A percentile compares a stretch with the other conserved stretches of the same genome.
These are phyloP conservation scores for Lodderomyces parapsilosis DNA, from an alignment of 1,139 yeast genomes.

Conservation along the genomic window DNA sequence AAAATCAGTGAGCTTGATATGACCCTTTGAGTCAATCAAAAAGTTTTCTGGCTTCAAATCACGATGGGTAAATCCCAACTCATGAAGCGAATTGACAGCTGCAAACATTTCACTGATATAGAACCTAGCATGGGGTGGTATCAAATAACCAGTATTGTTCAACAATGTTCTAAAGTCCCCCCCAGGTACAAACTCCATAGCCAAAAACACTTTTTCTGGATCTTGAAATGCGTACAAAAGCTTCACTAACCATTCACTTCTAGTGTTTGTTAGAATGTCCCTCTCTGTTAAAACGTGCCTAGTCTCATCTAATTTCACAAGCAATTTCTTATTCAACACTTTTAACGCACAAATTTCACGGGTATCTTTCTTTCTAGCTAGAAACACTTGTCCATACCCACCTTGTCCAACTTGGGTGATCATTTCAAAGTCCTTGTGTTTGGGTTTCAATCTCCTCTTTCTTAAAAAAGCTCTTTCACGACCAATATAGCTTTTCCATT, in stretches of 20 bases:
- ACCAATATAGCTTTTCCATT: slow-evolving; percentile 80
- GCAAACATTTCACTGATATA: slow-evolving; percentile 96
- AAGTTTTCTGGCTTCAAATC: slow-evolving; percentile 98
- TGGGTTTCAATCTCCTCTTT: slow-evolving; percentile 86
- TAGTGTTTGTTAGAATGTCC: slow-evolving; percentile 90
- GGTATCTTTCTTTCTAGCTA: slow-evolving; percentile 93
- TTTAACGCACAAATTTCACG: slow-evolving; percentile 95
- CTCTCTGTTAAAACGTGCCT: slow-evolving; percentile 95
- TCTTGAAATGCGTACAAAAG: slow-evolving; percentile 95
- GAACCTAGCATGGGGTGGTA: slow-evolving; percentile 94
- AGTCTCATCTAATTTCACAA: slow-evolving; percentile 90
- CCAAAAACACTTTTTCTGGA: slow-evolving; percentile 82
- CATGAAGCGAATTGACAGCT: slow-evolving; percentile 90
- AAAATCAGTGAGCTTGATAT: slow-evolving; percentile 94
- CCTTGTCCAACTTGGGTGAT: slow-evolving; percentile 99
- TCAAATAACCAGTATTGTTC: slow-evolving; percentile 87
- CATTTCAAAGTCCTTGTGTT: slow-evolving; percentile 92
- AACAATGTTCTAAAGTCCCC: slow-evolving; percentile 96
- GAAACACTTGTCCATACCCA: slow-evolving; percentile 95
- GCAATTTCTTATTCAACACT: slow-evolving; percentile 80
- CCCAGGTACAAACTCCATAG: slow-evolving; percentile 99
- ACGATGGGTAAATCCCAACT: slow-evolving; percentile 93
- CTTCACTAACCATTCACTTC: slow-evolving; percentile 95
- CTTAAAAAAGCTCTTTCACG: slow-evolving; percentile 84
- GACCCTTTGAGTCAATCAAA: slow-evolving; percentile 90